These are phyloP conservation scores for Macroventuria anomochaeta DNA, from an alignment of 2,329 filamentous ascomycete species.

Conservation along the genomic window DNA sequence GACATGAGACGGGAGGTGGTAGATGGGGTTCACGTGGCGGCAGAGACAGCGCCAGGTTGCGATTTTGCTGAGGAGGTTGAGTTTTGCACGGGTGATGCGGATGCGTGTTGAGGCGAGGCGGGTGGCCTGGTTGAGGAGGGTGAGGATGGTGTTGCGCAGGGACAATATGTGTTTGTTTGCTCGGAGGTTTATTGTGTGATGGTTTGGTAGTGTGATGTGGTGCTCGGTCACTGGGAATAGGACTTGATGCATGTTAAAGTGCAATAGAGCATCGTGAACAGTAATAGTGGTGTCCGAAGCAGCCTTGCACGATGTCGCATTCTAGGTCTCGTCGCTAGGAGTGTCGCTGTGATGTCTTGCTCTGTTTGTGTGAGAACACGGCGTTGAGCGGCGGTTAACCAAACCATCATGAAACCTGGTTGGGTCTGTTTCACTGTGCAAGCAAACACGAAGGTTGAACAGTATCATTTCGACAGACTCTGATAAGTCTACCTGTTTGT, in stretches of 20 bases:
- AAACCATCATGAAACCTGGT: too few relatives aligned
- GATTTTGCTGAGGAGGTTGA: neutral
- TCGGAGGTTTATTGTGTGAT: neutral
- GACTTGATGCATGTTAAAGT: neutral
- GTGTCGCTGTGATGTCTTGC: neutral
- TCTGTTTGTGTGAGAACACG: neutral
- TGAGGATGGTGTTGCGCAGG: neutral
- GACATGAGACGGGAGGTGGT: neutral
- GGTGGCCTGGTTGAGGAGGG: neutral
- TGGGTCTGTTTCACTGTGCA: neutral
- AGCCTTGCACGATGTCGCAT: neutral
- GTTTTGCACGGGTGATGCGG: neutral
- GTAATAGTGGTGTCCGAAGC: neutral
- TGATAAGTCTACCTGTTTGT: neutral
- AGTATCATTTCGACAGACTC: too few relatives aligned
- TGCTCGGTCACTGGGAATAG: too few relatives aligned
- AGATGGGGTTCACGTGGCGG: neutral
- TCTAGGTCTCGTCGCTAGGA: neutral
- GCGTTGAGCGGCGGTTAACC: neutral
- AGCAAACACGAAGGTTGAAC: too few relatives aligned
- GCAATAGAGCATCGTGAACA: neutral
- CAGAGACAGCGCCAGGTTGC: neutral
- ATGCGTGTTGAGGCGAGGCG: neutral
- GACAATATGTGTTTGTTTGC: neutral
- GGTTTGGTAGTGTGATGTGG: neutral